Conservation (phyloP, 2,329 filamentous ascomycete genomes). For the Emmonsiellopsis sp. region DNA sequence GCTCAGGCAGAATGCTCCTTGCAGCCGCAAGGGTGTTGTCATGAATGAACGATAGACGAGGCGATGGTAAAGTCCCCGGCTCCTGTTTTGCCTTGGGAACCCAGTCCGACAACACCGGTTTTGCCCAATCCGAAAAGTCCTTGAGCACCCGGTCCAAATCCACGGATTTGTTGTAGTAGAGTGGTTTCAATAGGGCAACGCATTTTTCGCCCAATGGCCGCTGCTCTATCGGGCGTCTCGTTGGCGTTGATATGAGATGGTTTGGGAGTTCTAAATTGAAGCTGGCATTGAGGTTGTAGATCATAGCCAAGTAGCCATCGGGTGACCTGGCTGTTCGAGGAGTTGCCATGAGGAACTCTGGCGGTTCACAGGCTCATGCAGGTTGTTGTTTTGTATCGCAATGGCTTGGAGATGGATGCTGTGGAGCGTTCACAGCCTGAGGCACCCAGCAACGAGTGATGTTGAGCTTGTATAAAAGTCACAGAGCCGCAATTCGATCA, state of each 20-base stretch:
- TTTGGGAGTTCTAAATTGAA: slow-evolving; percentile 27
- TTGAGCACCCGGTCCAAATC: slow-evolving; percentile 18
- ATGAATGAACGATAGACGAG: slow-evolving; percentile 6
- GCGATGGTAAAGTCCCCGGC: slow-evolving; percentile 16
- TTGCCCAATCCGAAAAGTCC: slow-evolving; percentile 25
- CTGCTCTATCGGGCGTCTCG: slow-evolving; percentile 7
- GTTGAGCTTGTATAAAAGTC: too few relatives aligned
- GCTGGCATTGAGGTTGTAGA: slow-evolving; percentile 24
- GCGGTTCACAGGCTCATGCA: too few relatives aligned
- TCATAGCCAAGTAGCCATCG: slow-evolving; percentile 16
- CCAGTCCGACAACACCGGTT: slow-evolving; percentile 13
- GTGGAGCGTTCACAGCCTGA: too few relatives aligned
- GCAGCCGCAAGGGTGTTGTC: slow-evolving; percentile 1
- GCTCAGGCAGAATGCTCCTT: slow-evolving; percentile 10
- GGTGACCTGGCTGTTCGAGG: slow-evolving; percentile 11
- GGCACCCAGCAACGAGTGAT: too few relatives aligned
- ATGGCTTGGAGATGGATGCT: too few relatives aligned
- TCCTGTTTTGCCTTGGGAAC: slow-evolving; percentile 19
- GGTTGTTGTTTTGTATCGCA: too few relatives aligned
- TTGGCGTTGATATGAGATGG: slow-evolving; percentile 13
- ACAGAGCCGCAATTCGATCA: too few relatives aligned
- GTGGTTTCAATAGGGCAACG: slow-evolving; percentile 18
- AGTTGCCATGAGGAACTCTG: background rate
- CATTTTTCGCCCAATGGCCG: slow-evolving; percentile 16
- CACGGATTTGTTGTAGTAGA: slow-evolving; percentile 21